A percentile compares a stretch with the other conserved stretches of the same genome.
phyloP scores from a whole-genome alignment of 495 filamentous ascomycete species.

The Lichenothelia convexa region DNA sequence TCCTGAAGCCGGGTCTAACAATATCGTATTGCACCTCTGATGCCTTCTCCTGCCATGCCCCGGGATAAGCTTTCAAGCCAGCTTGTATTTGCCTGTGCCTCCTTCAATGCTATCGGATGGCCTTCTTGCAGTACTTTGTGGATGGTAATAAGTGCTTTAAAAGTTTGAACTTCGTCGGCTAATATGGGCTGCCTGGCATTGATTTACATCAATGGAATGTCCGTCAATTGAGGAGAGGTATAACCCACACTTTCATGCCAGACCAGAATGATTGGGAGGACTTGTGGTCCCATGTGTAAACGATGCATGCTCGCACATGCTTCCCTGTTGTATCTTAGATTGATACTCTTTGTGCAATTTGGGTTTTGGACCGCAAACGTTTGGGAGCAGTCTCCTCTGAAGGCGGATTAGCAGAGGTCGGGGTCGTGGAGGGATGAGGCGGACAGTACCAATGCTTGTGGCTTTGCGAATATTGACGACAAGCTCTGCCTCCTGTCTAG shows the following conservation, averaged over 20 bases:
- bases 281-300: conserved; percentile 99
- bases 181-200: conserved; percentile 66
- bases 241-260: conserved; percentile 85
- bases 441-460: conserved; percentile 52
- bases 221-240: not conserved
- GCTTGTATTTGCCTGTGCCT: conserved; percentile 70
- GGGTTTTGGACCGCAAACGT: conserved; percentile 31
- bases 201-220: not conserved
- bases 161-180: conserved; percentile 57
- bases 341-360: not conserved
- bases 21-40: conserved; percentile 40
- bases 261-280: conserved; percentile 92
- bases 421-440: not conserved
- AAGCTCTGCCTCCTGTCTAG: conserved; percentile 79
- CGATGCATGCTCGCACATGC: conserved; percentile 94
- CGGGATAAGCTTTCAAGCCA: conserved; percentile 90
- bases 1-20: not conserved
- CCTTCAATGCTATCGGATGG: conserved; percentile 67
- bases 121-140: conserved; percentile 97
- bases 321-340: conserved; percentile 38
- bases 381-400: conserved; percentile 88
- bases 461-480: conserved; percentile 93
- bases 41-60: conserved; percentile 66
- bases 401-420: conserved; percentile 7
- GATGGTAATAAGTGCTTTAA: conserved; percentile 37